Conservation (phyloP, 164 flowering plant species). For the Tetracentron sinense region DNA sequence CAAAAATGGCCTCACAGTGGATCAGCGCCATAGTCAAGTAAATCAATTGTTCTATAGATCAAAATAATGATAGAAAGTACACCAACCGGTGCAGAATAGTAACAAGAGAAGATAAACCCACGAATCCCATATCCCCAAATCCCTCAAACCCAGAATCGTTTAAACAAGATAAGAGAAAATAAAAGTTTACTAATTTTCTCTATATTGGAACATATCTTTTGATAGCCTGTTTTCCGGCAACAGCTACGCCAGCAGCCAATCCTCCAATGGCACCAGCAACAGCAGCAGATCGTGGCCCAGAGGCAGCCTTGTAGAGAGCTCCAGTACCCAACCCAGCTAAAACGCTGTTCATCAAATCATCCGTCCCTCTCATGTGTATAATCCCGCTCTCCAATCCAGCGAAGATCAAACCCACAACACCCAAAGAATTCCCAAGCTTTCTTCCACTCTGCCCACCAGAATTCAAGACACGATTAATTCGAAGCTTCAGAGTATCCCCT, state of each 20-base stretch:
- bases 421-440: constrained; percentile 42
- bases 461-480: constrained; percentile 50
- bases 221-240: constrained; percentile 56
- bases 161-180: neutral
- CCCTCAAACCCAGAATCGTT: neutral
- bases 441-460: constrained; percentile 46
- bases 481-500: constrained; percentile 47
- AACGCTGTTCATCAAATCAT: constrained; percentile 54
- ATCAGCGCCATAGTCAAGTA: constrained; percentile 8
- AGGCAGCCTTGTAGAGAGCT: constrained; percentile 58
- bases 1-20: constrained; percentile 4
- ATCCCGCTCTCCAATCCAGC: constrained; percentile 67
- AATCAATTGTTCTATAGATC: constrained; percentile 12
- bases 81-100: neutral
- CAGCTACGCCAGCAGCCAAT: constrained; percentile 51
- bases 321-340: constrained; percentile 85
- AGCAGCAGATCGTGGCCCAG: constrained; percentile 69
- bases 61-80: neutral
- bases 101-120: neutral
- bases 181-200: too few species aligned
- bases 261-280: constrained; percentile 80
- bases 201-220: constrained; percentile 67
- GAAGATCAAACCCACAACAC: constrained; percentile 48
- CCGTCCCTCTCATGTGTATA: constrained; percentile 38
- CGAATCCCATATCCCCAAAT: neutral